Conservation (phyloP, 306 rosid genomes). For the Malus asiatica region DNA sequence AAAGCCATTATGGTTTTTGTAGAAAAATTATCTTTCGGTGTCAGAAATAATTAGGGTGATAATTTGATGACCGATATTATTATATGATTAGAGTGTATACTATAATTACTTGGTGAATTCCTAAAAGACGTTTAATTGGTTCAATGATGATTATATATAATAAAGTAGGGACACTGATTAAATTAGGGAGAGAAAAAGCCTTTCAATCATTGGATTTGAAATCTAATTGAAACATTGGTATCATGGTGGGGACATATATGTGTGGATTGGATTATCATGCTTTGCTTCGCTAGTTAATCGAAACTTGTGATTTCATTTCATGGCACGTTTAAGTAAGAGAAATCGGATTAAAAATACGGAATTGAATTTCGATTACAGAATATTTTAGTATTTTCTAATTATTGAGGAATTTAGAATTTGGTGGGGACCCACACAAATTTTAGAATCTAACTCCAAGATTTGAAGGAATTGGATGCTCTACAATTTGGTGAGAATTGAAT, state of each 20-base stretch:
- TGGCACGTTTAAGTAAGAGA: too few relatives aligned
- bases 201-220: not conserved
- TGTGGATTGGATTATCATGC: not conserved
- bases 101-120: not conserved
- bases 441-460: too few relatives aligned
- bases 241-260: not conserved
- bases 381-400: accelerated
- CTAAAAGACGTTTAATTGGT: not conserved
- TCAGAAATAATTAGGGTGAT: not conserved
- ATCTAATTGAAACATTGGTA: not conserved
- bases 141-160: not conserved
- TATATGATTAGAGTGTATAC: not conserved
- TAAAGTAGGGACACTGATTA: not conserved
- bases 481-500: too few relatives aligned
- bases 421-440: too few relatives aligned
- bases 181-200: not conserved
- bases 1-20: not conserved
- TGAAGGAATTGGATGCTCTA: too few relatives aligned
- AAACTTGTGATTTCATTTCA: not conserved
- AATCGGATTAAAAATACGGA: too few relatives aligned
- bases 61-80: too few relatives aligned
- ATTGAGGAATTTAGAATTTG: too few relatives aligned
- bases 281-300: not conserved
- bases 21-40: not conserved
- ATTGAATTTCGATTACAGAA: too few relatives aligned